Base-by-base conservation (phyloP, 2,329 filamentous ascomycete genomes). In the Corinectria fuckeliana region DNA sequence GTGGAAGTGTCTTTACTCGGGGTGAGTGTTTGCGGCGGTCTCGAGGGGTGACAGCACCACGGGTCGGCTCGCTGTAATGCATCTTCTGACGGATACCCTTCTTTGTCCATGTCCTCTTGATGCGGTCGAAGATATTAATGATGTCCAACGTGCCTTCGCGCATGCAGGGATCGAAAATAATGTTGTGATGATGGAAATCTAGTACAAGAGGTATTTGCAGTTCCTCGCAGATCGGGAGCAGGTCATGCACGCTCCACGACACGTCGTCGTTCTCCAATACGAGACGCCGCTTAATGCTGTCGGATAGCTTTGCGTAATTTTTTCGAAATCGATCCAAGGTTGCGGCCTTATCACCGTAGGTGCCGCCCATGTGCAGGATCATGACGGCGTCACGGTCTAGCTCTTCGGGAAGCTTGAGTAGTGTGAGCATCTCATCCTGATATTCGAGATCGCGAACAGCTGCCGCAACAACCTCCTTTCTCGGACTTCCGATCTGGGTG, bases 251-350 rank as follows among this genome's bases (percentile, higher is more conserved):
- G n/a, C 86, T 89, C 90, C 92, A 98, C 34, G 88, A 87, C 2
- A 98, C 91, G 72, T 98, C 94, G 75, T 97, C 94, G 64, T 98
- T 98, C 73, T 98, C 94, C 16, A 98, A 80, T 0, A 98, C 94
- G 0, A 98, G 78, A 0, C 94, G 86, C 5, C 87, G 85, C 76
- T 95, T 96, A 63, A 97, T 81, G 3, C 86, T 84, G 3, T 86
- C 82, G 0, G 91, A 84, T 0, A 96, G 74, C 2, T 73, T 81
- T 1, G 78, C 78, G 64, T 96, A 96, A 63, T 93, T 93, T 50
- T 88, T 77, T 21, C 89, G 84, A 74, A 97, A 97, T 2, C 93
- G 85, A 56, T 89, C 83, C 5, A 97, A 77, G 0, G 93, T 93
- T 0, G 90, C 91, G 9, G 76, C 80, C 74, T 96, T 98, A 74